phyloP scores from a whole-genome alignment of 179 eudicot species.

The Dionaea muscipula region DNA sequence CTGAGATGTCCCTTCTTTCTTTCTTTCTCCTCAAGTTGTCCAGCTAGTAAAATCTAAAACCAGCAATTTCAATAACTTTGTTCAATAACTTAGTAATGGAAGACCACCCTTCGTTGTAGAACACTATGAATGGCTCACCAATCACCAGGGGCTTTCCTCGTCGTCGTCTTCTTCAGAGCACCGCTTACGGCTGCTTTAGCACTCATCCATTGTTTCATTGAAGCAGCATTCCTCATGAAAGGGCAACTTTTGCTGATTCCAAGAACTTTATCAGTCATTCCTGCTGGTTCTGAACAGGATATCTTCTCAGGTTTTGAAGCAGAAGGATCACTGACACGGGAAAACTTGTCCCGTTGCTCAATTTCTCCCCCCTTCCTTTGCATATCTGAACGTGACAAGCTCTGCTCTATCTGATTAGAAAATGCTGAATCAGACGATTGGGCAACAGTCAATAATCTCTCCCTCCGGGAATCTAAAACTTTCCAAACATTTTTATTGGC shows the following conservation, averaged over 20 bases:
- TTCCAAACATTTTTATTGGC: slow-evolving; percentile 7
- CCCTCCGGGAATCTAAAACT: slow-evolving; percentile 4
- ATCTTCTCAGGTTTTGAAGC: slow-evolving; percentile 10
- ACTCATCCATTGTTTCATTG: slow-evolving; percentile 26
- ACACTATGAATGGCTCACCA: background rate
- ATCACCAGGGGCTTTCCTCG: slow-evolving; percentile 3
- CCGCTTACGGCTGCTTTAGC: slow-evolving; percentile 27
- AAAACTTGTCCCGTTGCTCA: background rate
- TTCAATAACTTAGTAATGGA: no score
- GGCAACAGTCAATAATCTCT: background rate
- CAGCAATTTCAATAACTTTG: no score
- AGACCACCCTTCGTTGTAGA: no score
- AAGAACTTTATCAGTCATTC: slow-evolving; percentile 6
- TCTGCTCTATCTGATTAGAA: slow-evolving; percentile 1
- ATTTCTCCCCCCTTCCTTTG: background rate
- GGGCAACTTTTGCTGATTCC: slow-evolving; percentile 33
- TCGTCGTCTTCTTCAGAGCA: slow-evolving; percentile 20
- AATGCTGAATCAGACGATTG: background rate
- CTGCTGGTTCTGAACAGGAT: slow-evolving; percentile 10
- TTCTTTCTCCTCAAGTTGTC: no score
- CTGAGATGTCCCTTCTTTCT: no score
- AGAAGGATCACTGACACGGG: background rate
- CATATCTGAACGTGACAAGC: background rate
- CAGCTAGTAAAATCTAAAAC: no score
- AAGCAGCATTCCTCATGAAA: slow-evolving; percentile 42